Conservation (phyloP, 78 protist species). For the Dictyostelium brefeldianum region DNA sequence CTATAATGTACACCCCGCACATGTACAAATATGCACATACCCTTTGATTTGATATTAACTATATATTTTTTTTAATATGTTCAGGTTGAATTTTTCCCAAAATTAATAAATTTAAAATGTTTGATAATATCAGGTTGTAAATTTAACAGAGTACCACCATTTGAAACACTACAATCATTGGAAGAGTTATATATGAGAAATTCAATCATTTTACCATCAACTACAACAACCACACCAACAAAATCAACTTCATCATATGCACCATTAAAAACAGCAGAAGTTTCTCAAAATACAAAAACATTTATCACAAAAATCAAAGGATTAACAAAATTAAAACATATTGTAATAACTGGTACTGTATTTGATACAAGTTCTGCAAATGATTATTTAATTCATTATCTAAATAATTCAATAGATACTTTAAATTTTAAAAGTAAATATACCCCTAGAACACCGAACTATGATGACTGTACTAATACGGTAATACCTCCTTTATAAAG, state of each 20-base stretch:
- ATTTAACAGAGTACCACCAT: not conserved
- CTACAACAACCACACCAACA: no score
- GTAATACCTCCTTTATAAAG: not conserved
- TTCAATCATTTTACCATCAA: not conserved
- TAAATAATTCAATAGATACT: not conserved
- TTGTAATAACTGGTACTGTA: not conserved
- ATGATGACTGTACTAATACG: no score
- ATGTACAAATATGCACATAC: no score
- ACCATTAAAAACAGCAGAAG: not conserved
- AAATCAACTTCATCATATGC: not conserved
- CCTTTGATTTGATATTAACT: not conserved
- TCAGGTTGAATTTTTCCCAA: not conserved
- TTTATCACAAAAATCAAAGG: not conserved
- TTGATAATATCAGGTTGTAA: constrained; percentile 1
- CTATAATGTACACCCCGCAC: not conserved
- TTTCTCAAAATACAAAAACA: not conserved
- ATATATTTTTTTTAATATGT: not conserved
- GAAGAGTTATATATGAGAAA: constrained; percentile 22
- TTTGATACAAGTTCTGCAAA: constrained; percentile 10
- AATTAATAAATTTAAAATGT: constrained; percentile 25
- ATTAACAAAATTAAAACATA: not conserved
- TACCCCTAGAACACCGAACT: no score
- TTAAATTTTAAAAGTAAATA: constrained; percentile 9
- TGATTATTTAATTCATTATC: not conserved
- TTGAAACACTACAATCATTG: not conserved